Percentiles rank a stretch among this genome's conserved stretches.
Evolutionary conservation across 2,329 filamentous ascomycete genomes (phyloP).

Genomic region (Aspergillus sp.): DNA sequence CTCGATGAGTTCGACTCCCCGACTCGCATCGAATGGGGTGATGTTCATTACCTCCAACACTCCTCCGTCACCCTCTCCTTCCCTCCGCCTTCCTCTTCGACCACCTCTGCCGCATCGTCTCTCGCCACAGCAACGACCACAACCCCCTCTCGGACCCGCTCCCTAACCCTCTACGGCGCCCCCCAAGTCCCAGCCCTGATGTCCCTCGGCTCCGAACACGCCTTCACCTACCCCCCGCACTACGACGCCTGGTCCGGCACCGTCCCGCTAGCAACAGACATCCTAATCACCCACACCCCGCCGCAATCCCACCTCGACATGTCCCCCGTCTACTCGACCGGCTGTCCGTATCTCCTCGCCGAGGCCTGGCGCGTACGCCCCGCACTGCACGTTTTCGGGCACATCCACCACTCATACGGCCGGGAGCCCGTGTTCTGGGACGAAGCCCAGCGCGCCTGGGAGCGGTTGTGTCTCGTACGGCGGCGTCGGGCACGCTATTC

Average conservation of each 20-base stretch:
- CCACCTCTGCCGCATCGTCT: neutral
- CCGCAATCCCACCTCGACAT: constrained; percentile 68
- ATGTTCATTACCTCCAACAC: constrained; percentile 74
- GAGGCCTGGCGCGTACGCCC: constrained; percentile 76
- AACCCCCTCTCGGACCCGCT: constrained; percentile 51
- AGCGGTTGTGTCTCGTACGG: constrained; percentile 56
- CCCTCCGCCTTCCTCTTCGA: constrained; percentile 35
- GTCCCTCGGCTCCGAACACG: constrained; percentile 70
- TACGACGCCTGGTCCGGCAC: constrained; percentile 70
- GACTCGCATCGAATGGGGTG: constrained; percentile 63
- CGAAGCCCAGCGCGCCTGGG: constrained; percentile 68
- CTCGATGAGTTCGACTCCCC: constrained; percentile 44
- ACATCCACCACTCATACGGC: constrained; percentile 76
- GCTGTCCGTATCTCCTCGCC: constrained; percentile 67
- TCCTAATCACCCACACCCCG: constrained; percentile 79
- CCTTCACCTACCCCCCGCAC: constrained; percentile 70
- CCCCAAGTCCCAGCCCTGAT: constrained; percentile 69
- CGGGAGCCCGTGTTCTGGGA: constrained; percentile 72
- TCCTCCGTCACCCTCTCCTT: constrained; percentile 64
- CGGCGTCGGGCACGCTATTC: constrained; percentile 24
- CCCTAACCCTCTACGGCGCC: constrained; percentile 73
- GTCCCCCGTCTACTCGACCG: constrained; percentile 59
- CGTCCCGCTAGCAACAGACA: constrained; percentile 70
- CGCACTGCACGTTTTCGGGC: constrained; percentile 77
- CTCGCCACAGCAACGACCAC: neutral